Percentiles rank a stretch among this genome's conserved stretches.
phyloP scores from a whole-genome alignment of 2,329 filamentous ascomycete genomes.

The Coleophoma cylindrospora region DNA sequence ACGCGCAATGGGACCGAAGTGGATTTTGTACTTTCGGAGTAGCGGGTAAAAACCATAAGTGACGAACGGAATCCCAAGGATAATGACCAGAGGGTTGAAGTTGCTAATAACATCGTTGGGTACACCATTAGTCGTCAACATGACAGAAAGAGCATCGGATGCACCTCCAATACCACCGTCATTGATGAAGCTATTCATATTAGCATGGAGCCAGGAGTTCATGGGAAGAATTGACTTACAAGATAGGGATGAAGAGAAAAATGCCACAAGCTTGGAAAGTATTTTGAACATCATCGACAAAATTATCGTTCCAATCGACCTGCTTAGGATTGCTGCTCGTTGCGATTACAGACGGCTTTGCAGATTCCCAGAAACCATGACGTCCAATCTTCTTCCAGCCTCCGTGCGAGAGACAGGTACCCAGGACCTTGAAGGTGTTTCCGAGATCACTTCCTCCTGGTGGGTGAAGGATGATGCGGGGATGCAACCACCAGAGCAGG shows the following conservation, averaged over 20 bases:
- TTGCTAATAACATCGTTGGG: constrained; percentile 77
- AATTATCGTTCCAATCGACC: constrained; percentile 78
- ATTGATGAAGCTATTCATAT: constrained; percentile 10
- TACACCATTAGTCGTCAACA: constrained; percentile 62
- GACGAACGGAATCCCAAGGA: constrained; percentile 68
- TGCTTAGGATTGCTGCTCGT: constrained; percentile 51
- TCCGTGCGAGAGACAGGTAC: constrained; percentile 39
- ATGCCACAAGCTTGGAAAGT: constrained; percentile 65
- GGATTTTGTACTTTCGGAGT: constrained; percentile 56
- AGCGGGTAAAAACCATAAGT: constrained; percentile 64
- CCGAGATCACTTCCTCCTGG: constrained; percentile 40
- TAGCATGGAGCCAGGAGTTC: too few species aligned
- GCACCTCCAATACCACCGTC: constrained; percentile 43
- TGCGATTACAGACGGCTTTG: constrained; percentile 60
- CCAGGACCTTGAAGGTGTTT: constrained; percentile 38
- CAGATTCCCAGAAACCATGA: constrained; percentile 57
- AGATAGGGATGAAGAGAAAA: constrained; percentile 50
- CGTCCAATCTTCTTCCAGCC: constrained; percentile 63
- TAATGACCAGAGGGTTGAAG: constrained; percentile 68
- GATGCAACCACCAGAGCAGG: constrained; percentile 37
- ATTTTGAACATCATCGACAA: constrained; percentile 73
- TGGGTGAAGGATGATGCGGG: constrained; percentile 36
- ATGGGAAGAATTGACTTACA: constrained; percentile 9
- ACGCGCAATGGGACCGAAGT: constrained; percentile 67
- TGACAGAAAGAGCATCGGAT: constrained; percentile 46